phyloP scores from a whole-genome alignment of 371 early-diverging fungal genomes.

The Syncephalastrum contaminatum region DNA sequence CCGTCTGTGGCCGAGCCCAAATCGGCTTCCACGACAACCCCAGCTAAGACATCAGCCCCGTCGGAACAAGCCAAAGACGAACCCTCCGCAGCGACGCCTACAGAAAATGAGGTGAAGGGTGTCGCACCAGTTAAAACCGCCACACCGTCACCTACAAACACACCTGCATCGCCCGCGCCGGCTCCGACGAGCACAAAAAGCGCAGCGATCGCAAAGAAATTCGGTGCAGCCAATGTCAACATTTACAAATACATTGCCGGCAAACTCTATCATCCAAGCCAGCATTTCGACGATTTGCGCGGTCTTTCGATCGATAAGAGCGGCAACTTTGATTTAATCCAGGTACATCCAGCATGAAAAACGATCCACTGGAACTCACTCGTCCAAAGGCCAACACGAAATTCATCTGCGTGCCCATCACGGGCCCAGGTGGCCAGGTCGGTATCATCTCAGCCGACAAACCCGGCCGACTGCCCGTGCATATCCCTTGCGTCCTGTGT shows the following conservation, averaged over 20 bases:
- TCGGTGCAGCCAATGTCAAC: conserved; percentile 29
- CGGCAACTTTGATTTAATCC: conserved; percentile 66
- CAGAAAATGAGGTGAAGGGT: background rate
- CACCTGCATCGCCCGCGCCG: background rate
- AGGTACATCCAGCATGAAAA: conserved; percentile 29
- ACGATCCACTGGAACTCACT: background rate
- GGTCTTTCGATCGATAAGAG: conserved; percentile 62
- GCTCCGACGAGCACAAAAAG: background rate
- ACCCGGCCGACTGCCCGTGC: conserved; percentile 69
- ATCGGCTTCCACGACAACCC: background rate
- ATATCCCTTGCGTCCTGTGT: conserved; percentile 59
- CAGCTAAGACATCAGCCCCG: background rate
- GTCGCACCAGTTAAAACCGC: background rate
- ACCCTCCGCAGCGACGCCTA: conserved; percentile 3
- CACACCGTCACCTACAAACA: background rate
- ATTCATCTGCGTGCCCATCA: conserved; percentile 69
- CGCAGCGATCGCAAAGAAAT: conserved; percentile 10
- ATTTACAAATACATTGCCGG: conserved; percentile 70
- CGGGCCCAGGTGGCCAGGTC: conserved; percentile 82
- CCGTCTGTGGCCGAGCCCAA: background rate
- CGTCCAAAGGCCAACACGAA: conserved; percentile 45
- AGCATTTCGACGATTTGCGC: conserved; percentile 65
- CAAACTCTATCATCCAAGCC: conserved; percentile 59
- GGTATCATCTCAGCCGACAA: conserved; percentile 63
- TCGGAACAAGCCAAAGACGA: background rate